Evolutionary conservation across 176 grass and related monocot species (phyloP), one percentile per base, ranked within the genome.

Genomic region (Stipa capillata): DNA sequence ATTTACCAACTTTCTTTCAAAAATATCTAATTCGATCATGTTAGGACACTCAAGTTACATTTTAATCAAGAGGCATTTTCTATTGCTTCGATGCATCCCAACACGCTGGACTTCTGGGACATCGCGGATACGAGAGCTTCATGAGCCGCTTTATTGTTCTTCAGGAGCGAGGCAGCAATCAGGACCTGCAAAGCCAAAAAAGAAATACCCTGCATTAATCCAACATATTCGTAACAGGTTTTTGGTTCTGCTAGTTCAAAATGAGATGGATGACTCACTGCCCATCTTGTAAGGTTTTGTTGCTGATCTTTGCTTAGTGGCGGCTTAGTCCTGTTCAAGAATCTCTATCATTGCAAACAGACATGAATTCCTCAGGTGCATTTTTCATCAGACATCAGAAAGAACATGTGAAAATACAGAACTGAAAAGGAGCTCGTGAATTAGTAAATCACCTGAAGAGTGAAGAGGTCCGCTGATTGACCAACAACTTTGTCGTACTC

Each of bases 211-310:
- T 42, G 8, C 7, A 65, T 74, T 18, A 60, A 3, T 7, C 0
- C 1, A 72, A 21, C 16, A 42, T 42, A 37, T n/a, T 41, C 7
- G 8, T 6, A 32, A 10, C 4, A 32, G 9, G 32, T 13, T 58
- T 52, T 45, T 68, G 41, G 7, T 64, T 43, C 15, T 54, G 2
- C 0, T 57, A 72, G 11, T 70, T 65, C 12, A 41, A 37, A 54
- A 49, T 79, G 6, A 48, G 1, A 41, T n/a, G n/a, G 25, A 56
- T 9, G 20, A 92, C 95, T 87, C 28, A 98, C 95, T 50, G 95
- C 95, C 92, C 95, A 98, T 92, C 95, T 89, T 52, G 95, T 98
- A 79, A 98, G 92, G 80, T 94, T 98, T 52, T 94, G 85, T 68
- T 98, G 95, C 73, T 97, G 91, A 14, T 94, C 89, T 76, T 94